These are phyloP conservation scores for Melaleuca alternifolia DNA, from an alignment of 345 rosid species.

Conservation along the genomic window DNA sequence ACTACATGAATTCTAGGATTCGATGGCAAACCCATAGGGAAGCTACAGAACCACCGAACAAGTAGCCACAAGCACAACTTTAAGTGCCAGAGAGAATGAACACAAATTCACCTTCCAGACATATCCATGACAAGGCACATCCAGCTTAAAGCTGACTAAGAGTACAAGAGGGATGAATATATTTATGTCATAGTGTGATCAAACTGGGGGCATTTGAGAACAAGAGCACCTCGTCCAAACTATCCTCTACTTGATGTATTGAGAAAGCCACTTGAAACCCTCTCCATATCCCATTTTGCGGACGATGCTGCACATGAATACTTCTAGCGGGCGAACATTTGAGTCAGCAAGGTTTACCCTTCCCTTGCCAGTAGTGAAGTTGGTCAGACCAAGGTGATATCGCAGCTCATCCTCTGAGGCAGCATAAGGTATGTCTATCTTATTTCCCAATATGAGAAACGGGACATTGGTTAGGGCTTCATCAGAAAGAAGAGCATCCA, in stretches of 20 bases:
- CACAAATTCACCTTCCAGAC: not conserved
- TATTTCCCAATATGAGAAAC: slow-evolving; percentile 69
- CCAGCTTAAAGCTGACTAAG: not conserved
- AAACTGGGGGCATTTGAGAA: not conserved
- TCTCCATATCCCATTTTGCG: slow-evolving; percentile 86
- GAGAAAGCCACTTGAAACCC: slow-evolving; percentile 79
- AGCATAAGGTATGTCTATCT: slow-evolving; percentile 74
- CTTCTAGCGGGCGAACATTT: slow-evolving; percentile 68
- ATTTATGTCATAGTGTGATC: not conserved
- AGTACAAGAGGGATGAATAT: not conserved
- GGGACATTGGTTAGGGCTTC: slow-evolving; percentile 62
- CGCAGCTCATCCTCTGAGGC: slow-evolving; percentile 82
- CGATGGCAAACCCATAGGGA: not conserved
- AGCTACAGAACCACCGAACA: not conserved
- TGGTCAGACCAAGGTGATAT: slow-evolving; percentile 61
- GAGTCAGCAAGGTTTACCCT: slow-evolving; percentile 54
- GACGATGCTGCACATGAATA: slow-evolving; percentile 84
- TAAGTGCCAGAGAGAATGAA: not conserved
- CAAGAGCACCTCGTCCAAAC: not conserved
- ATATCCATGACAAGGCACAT: not conserved
- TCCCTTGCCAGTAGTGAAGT: slow-evolving; percentile 80
- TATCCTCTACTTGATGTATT: slow-evolving; percentile 52
- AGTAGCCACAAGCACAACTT: not conserved
- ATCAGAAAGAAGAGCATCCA: slow-evolving; percentile 76
- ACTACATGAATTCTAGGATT: not conserved